These are phyloP conservation scores for Dendrocalamus sinicus DNA, from an alignment of 176 grass and related monocot genomes.

Conservation along the genomic window DNA sequence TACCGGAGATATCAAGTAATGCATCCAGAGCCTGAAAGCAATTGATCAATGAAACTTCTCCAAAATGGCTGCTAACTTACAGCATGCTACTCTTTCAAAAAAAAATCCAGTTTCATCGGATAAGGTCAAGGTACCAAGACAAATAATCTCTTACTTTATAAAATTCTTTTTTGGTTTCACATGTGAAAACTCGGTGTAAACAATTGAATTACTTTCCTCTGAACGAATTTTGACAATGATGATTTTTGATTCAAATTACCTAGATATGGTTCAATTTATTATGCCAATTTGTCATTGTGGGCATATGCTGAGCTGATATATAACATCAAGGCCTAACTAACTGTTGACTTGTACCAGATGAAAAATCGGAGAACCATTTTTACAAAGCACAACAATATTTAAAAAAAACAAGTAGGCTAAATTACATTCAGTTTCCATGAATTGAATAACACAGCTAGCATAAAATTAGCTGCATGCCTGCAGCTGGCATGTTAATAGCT, in stretches of 20 bases:
- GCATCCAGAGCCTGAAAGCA: conserved; percentile 74
- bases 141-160: background rate
- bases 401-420: background rate
- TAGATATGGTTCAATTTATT: background rate
- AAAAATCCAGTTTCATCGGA: background rate
- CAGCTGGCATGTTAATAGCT: background rate
- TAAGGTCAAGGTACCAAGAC: background rate
- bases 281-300: background rate
- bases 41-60: conserved; percentile 36
- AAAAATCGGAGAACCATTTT: background rate
- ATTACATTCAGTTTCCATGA: background rate
- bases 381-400: too few relatives aligned
- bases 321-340: background rate
- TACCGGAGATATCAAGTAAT: conserved; percentile 76
- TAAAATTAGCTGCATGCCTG: background rate
- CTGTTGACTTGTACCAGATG: background rate
- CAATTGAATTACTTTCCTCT: background rate
- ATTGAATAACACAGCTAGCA: background rate
- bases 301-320: background rate
- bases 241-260: background rate
- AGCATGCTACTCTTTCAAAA: background rate
- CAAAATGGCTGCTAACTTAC: conserved; percentile 7
- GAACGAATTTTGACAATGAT: background rate
- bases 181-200: background rate
- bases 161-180: background rate